Evolutionary conservation across 495 filamentous ascomycete species (phyloP).

Genomic region (Melanomma pulvis-pyrius): DNA sequence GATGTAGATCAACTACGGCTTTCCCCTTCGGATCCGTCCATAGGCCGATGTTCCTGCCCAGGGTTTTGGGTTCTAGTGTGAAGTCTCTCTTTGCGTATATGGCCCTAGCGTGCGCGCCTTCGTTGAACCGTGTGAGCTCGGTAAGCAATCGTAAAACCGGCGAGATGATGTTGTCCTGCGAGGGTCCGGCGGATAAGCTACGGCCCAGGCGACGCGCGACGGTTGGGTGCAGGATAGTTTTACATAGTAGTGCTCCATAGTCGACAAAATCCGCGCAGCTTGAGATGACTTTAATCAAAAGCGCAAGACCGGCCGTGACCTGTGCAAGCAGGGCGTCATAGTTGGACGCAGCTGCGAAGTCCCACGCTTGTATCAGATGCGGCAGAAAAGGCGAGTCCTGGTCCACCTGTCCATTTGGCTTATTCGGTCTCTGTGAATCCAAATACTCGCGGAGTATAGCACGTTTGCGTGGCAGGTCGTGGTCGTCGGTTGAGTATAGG

Average conservation of each 20-base stretch:
- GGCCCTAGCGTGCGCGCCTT: slow-evolving; percentile 70
- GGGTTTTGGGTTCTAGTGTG: slow-evolving; percentile 65
- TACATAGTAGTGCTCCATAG: slow-evolving; percentile 71
- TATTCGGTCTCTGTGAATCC: slow-evolving; percentile 63
- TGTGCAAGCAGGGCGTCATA: slow-evolving; percentile 74
- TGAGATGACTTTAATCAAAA: slow-evolving; percentile 75
- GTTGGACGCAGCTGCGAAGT: slow-evolving; percentile 68
- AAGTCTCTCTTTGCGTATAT: slow-evolving; percentile 70
- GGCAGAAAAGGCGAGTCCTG: slow-evolving; percentile 63
- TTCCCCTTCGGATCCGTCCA: slow-evolving; percentile 43
- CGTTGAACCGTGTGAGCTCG: slow-evolving; percentile 78
- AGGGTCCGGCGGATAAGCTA: slow-evolving; percentile 69
- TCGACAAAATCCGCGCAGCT: slow-evolving; percentile 68
- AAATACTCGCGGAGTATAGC: slow-evolving; percentile 73
- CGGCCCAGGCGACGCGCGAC: slow-evolving; percentile 72
- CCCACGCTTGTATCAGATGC: slow-evolving; percentile 79
- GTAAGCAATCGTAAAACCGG: slow-evolving; percentile 78
- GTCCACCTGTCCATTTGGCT: slow-evolving; percentile 56
- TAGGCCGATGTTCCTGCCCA: slow-evolving; percentile 64
- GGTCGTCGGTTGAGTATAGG: slow-evolving; percentile 46
- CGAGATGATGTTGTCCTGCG: slow-evolving; percentile 82
- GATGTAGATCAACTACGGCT: slow-evolving; percentile 36
- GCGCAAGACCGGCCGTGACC: slow-evolving; percentile 72
- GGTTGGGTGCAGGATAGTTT: slow-evolving; percentile 70
- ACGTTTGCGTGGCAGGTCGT: slow-evolving; percentile 36